Conservation (phyloP, 305 asterid genomes). For the Ilex paraguariensis region DNA sequence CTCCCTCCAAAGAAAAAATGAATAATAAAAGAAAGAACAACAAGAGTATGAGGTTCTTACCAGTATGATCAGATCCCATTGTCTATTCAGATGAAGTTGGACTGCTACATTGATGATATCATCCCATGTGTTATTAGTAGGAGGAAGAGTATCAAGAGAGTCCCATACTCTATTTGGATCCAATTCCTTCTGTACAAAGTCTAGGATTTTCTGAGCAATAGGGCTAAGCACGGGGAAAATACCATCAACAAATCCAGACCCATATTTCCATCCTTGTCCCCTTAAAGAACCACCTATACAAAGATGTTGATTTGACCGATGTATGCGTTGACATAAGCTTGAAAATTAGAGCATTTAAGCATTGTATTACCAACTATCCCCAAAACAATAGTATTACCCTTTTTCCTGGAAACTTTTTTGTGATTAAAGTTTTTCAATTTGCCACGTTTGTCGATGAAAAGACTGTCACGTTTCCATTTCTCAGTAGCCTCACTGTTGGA, state of each 20-base stretch:
- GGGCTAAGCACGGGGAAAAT: constrained; percentile 86
- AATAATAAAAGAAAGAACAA: background rate
- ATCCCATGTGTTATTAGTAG: constrained; percentile 68
- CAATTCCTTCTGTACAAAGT: constrained; percentile 53
- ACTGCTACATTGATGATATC: constrained; percentile 73
- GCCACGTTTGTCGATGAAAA: constrained; percentile 63
- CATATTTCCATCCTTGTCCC: constrained; percentile 96
- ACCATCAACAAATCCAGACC: constrained; percentile 89
- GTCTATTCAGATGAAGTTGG: constrained; percentile 71
- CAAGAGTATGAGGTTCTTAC: constrained; percentile 21
- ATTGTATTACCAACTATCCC: background rate
- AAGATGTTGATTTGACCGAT: constrained; percentile 13
- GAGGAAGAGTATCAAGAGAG: constrained; percentile 62
- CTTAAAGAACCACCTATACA: constrained; percentile 75
- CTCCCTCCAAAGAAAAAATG: background rate
- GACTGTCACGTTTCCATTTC: constrained; percentile 68
- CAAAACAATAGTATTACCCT: constrained; percentile 25
- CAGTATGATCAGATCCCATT: constrained; percentile 66
- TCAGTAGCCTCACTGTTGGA: constrained; percentile 36
- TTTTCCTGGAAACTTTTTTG: constrained; percentile 71
- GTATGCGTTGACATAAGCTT: background rate
- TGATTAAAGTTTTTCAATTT: constrained; percentile 56
- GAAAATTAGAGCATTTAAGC: background rate
- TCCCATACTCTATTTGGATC: constrained; percentile 49
- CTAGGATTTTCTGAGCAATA: constrained; percentile 53